Conservation (phyloP, 2,329 filamentous ascomycete species). For the Mollisiaceae sp. region DNA sequence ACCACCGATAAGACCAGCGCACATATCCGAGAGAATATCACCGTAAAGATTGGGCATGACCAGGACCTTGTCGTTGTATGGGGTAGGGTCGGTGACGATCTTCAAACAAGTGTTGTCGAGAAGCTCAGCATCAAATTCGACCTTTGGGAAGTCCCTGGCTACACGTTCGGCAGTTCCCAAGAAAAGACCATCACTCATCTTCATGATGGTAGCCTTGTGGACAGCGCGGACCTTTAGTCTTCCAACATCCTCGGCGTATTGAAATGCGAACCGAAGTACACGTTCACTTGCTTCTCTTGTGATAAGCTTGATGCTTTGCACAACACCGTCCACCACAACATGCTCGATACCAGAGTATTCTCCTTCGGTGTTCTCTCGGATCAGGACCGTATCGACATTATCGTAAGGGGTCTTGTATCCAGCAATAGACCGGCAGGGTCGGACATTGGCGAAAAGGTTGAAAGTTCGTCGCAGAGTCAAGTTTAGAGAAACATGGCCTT, state of each 20-base stretch:
- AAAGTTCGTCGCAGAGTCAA: slow-evolving; percentile 97
- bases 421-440: slow-evolving; percentile 94
- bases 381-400: slow-evolving; percentile 93
- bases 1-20: slow-evolving; percentile 96
- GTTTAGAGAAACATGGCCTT: slow-evolving; percentile 99
- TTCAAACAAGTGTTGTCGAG: slow-evolving; percentile 99
- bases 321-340: slow-evolving; percentile 94
- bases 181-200: slow-evolving; percentile 99
- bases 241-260: slow-evolving; percentile 92
- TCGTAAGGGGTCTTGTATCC: slow-evolving; percentile 99
- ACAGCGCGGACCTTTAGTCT: slow-evolving; percentile 97
- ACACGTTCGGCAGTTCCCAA: slow-evolving; percentile 84
- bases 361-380: slow-evolving; percentile 99
- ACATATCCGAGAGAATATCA: slow-evolving; percentile 99
- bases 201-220: slow-evolving; percentile 99
- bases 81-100: slow-evolving; percentile 94
- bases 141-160: slow-evolving; percentile 91
- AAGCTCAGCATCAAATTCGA: slow-evolving; percentile 97
- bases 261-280: slow-evolving; percentile 96
- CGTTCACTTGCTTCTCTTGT: slow-evolving; percentile 93
- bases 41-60: slow-evolving; percentile 99
- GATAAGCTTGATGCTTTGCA: slow-evolving; percentile 99
- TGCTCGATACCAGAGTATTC: slow-evolving; percentile 99
- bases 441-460: slow-evolving; percentile 99
- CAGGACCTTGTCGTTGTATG: slow-evolving; percentile 99